Conservation (phyloP, 2,329 filamentous ascomycete species). For the Aspergillus sp. region DNA sequence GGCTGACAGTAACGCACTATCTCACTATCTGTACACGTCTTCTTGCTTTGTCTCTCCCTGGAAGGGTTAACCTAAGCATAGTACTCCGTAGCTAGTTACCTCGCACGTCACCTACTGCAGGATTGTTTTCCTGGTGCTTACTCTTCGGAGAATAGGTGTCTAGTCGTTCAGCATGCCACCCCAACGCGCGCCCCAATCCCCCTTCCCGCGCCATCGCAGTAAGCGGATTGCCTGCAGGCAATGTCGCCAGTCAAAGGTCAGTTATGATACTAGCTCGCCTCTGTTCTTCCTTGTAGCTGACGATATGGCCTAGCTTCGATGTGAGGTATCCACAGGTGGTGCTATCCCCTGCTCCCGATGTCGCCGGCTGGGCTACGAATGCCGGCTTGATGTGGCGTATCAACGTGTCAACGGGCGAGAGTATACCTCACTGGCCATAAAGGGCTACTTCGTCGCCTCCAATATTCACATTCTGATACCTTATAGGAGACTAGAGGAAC, state of each 20-base stretch:
- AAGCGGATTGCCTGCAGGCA: constrained; percentile 5
- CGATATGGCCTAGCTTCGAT: not conserved
- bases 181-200: not conserved
- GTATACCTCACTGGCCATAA: not conserved
- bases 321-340: not conserved
- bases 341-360: not conserved
- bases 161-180: not conserved
- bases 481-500: not conserved
- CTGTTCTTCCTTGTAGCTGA: not conserved
- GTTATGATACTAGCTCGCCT: not conserved
- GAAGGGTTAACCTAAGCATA: no score
- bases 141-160: no score
- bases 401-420: not conserved
- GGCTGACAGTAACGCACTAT: no score
- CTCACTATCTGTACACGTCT: no score
- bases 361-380: not conserved
- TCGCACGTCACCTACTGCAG: no score
- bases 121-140: no score
- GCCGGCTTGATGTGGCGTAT: not conserved
- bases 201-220: constrained; percentile 1
- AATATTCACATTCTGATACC: not conserved
- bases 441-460: not conserved
- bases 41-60: no score
- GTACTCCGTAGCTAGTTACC: no score
- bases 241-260: constrained; percentile 5